Conservation (phyloP, 495 filamentous ascomycete genomes). For the Xylaria castorea region DNA sequence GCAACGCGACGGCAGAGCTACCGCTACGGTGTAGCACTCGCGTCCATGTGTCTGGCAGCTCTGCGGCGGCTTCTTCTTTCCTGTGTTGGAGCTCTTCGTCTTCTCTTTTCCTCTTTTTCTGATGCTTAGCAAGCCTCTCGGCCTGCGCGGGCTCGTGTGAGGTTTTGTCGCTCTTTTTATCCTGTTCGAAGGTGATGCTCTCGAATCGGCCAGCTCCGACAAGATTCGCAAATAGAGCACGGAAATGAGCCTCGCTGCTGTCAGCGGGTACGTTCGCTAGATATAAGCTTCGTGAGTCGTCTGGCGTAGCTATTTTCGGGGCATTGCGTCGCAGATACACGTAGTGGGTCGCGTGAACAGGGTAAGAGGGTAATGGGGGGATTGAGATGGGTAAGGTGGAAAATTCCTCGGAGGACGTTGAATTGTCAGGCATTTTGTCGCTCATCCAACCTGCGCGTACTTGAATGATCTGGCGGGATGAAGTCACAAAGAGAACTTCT, state of each 20-base stretch:
- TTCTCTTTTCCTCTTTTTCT: slow-evolving; percentile 74
- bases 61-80: slow-evolving; percentile 56
- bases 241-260: slow-evolving; percentile 76
- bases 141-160: slow-evolving; percentile 50
- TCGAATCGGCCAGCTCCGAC: slow-evolving; percentile 79
- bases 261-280: slow-evolving; percentile 87
- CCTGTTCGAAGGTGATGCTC: slow-evolving; percentile 71
- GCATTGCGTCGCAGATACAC: slow-evolving; percentile 85
- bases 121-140: slow-evolving; percentile 47
- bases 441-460: background rate
- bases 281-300: slow-evolving; percentile 81
- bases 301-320: slow-evolving; percentile 74
- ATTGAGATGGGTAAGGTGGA: slow-evolving; percentile 63
- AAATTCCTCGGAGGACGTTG: slow-evolving; percentile 48
- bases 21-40: slow-evolving; percentile 74
- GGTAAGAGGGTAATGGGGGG: slow-evolving; percentile 65
- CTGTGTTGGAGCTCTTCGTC: slow-evolving; percentile 59
- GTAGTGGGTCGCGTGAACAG: slow-evolving; percentile 72
- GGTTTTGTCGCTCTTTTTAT: slow-evolving; percentile 39
- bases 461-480: background rate
- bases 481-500: slow-evolving; percentile 11
- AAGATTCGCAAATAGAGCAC: slow-evolving; percentile 71
- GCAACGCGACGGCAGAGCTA: slow-evolving; percentile 76
- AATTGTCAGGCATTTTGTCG: slow-evolving; percentile 17
- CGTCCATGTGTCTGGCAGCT: slow-evolving; percentile 76